Percentiles rank a stretch among this genome's conserved stretches.
Evolutionary conservation across 352 stramenopile species (phyloP).

Genomic region (Phytophthora agathidicida): DNA sequence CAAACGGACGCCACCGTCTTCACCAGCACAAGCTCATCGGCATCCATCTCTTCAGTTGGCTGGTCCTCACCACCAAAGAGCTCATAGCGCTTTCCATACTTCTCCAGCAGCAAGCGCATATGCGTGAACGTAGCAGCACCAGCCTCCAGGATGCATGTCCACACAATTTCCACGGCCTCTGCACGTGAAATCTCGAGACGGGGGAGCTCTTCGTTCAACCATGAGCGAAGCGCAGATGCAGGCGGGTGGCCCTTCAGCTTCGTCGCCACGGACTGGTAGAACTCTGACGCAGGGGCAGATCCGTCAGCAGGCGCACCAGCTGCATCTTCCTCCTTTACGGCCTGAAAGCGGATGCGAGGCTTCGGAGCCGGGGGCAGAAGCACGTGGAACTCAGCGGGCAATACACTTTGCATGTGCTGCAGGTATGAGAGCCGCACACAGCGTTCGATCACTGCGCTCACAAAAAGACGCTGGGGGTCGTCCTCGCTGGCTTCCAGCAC

Average conservation of each 20-base stretch:
- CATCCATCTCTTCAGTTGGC: conserved; percentile 22
- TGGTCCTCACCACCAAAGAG: conserved; percentile 53
- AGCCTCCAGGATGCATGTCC: conserved; percentile 77
- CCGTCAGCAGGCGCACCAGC: conserved; percentile 1
- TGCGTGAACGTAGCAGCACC: conserved; percentile 85
- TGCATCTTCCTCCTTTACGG: conserved; percentile 27
- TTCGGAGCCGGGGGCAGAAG: conserved; percentile 76
- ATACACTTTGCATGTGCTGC: conserved; percentile 81
- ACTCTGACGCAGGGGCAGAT: conserved; percentile 32
- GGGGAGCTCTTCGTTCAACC: conserved; percentile 63
- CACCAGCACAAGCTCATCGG: conserved; percentile 62
- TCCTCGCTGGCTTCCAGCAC: conserved; percentile 82
- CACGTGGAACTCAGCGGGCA: conserved; percentile 79
- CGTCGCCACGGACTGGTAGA: conserved; percentile 62
- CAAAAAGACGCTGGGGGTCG: conserved; percentile 83
- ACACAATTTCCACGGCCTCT: conserved; percentile 75
- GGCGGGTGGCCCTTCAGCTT: conserved; percentile 81
- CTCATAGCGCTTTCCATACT: conserved; percentile 64
- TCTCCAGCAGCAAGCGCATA: conserved; percentile 79
- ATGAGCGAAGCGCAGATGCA: conserved; percentile 51
- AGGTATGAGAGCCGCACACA: conserved; percentile 87
- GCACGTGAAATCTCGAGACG: conserved; percentile 46
- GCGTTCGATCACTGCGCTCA: conserved; percentile 84
- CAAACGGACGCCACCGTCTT: conserved; percentile 76
- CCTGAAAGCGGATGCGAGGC: conserved; percentile 68